These are phyloP conservation scores for Chaetomium strumarium DNA, from an alignment of 2,329 filamentous ascomycete genomes.

Conservation along the genomic window DNA sequence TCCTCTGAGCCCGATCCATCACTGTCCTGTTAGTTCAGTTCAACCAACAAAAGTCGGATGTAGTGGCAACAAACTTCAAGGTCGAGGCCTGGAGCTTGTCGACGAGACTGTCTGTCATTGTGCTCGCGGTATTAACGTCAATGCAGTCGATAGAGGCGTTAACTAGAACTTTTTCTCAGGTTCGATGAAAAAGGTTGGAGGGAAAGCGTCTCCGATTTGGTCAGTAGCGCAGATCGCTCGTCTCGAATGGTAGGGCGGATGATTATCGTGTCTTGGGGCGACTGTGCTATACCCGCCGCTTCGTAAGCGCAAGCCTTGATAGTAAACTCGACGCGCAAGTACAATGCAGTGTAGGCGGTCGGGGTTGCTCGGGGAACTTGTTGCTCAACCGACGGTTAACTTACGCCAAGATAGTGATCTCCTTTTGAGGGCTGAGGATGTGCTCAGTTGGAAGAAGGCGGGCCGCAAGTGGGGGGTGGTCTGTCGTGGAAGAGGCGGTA, in stretches of 20 bases:
- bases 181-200: neutral
- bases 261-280: neutral
- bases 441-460: neutral
- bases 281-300: slow-evolving; percentile 1
- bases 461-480: neutral
- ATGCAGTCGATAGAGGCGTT: neutral
- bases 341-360: neutral
- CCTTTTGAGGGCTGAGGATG: neutral
- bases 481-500: neutral
- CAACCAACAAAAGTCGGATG: slow-evolving; percentile 11
- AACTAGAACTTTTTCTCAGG: neutral
- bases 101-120: slow-evolving; percentile 43
- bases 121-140: slow-evolving; percentile 9
- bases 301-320: neutral
- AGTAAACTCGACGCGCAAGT: neutral
- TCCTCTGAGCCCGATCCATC: slow-evolving; percentile 51
- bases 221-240: neutral
- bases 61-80: slow-evolving; percentile 32
- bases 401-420: neutral
- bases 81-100: slow-evolving; percentile 50
- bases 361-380: neutral
- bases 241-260: neutral
- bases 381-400: neutral
- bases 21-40: slow-evolving; percentile 36
- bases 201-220: neutral